phyloP scores from a whole-genome alignment of 306 rosid species.

The Castanopsis chinensis region DNA sequence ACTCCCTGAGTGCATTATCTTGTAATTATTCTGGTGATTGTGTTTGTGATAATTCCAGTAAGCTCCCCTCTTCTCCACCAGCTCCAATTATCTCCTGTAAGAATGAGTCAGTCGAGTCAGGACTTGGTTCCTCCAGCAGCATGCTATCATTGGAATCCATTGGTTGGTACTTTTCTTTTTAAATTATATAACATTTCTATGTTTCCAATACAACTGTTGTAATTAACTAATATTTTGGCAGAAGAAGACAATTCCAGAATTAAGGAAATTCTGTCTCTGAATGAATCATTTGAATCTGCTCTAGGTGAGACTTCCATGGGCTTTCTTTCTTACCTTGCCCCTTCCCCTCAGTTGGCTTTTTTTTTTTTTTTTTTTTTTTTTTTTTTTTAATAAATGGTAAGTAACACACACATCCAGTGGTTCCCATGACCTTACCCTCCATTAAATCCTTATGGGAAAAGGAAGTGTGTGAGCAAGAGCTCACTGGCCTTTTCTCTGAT shows the following conservation, averaged over 20 bases:
- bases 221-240: slow-evolving; percentile 19
- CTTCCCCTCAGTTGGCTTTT: background rate
- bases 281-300: slow-evolving; percentile 20
- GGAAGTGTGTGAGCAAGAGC: background rate
- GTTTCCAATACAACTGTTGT: background rate
- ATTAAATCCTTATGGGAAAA: background rate
- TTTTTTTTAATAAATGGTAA: background rate
- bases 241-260: slow-evolving; percentile 25
- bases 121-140: slow-evolving; percentile 33
- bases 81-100: slow-evolving; percentile 19
- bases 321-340: background rate
- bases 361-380: background rate
- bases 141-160: slow-evolving; percentile 31
- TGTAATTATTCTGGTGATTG: slow-evolving; percentile 20
- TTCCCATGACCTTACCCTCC: background rate
- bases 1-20: slow-evolving; percentile 18
- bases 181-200: slow-evolving; percentile 1
- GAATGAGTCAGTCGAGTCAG: slow-evolving; percentile 19
- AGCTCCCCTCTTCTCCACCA: slow-evolving; percentile 21
- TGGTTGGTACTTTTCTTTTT: slow-evolving; percentile 48
- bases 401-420: background rate
- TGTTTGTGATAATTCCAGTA: slow-evolving; percentile 26
- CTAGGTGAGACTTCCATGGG: slow-evolving; percentile 22
- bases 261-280: slow-evolving; percentile 24
- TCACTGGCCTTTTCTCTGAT: background rate